Percentiles rank a stretch among this genome's conserved stretches.
Conservation (phyloP, 768 basidiomycete species). For the Grammothele lineata region DNA sequence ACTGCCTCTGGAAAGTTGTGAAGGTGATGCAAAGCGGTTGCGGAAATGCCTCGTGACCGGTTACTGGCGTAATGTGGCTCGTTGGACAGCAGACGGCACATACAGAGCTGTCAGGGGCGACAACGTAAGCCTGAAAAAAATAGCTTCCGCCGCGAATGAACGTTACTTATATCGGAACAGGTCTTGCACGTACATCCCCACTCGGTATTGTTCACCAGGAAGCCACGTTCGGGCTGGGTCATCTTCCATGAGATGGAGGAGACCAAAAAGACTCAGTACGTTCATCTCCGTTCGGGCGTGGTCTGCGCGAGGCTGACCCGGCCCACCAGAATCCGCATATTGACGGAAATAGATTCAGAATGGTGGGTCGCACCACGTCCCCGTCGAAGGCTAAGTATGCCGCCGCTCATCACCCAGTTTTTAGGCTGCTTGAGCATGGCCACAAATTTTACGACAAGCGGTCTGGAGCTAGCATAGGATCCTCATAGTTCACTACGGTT, state of each 20-base stretch:
- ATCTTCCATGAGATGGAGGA: conserved; percentile 96
- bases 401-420: too few relatives aligned
- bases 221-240: conserved; percentile 89
- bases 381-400: too few relatives aligned
- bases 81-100: conserved; percentile 90
- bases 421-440: conserved; percentile 47
- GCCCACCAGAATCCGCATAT: conserved; percentile 71
- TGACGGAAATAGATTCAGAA: conserved; percentile 94
- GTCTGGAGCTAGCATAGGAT: conserved; percentile 12
- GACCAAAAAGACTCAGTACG: conserved; percentile 90
- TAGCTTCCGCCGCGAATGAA: neutral
- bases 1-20: conserved; percentile 78
- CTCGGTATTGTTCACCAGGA: conserved; percentile 90
- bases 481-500: too few relatives aligned
- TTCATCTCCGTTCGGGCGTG: too few relatives aligned
- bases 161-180: conserved; percentile 34
- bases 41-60: conserved; percentile 89
- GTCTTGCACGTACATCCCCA: conserved; percentile 87
- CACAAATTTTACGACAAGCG: conserved; percentile 41
- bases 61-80: conserved; percentile 91
- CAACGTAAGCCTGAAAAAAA: conserved; percentile 46
- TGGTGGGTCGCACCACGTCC: conserved; percentile 74
- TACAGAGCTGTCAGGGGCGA: conserved; percentile 87
- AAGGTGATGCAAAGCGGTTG: conserved; percentile 80
- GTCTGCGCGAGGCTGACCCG: too few relatives aligned